Conservation (phyloP, 306 rosid genomes). For the Trifolium subterraneum region DNA sequence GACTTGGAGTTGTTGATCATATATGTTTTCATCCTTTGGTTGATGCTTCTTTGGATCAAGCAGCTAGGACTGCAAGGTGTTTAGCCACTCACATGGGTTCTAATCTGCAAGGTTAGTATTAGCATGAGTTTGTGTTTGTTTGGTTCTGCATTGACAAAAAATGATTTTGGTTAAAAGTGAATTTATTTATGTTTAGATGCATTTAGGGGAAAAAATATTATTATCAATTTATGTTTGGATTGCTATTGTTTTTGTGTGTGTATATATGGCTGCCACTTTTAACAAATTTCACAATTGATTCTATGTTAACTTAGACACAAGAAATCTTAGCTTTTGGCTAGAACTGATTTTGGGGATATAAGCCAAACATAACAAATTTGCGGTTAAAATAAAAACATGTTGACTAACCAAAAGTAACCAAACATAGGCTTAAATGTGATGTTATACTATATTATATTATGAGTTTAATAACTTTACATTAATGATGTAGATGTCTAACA, state of each 20-base stretch:
- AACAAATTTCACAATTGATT: not conserved
- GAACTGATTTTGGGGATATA: not conserved
- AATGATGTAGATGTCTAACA: not conserved
- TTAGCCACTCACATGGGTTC: constrained; percentile 66
- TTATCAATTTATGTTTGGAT: not conserved
- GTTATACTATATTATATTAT: not conserved
- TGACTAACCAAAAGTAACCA: not conserved
- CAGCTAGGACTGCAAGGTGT: constrained; percentile 64
- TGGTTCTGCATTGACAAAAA: not conserved
- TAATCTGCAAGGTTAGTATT: constrained; percentile 74
- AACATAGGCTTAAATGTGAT: not conserved
- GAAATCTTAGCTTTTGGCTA: not conserved
- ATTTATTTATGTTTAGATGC: not conserved
- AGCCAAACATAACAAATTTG: not conserved
- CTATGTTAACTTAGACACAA: not conserved
- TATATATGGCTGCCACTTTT: not conserved
- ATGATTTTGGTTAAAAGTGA: no score
- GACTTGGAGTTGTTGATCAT: constrained; percentile 90
- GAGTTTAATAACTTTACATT: not conserved
- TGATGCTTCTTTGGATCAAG: constrained; percentile 66
- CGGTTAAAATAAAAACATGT: not conserved
- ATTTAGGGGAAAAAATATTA: not conserved
- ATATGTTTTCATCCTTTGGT: constrained; percentile 85
- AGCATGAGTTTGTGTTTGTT: not conserved
- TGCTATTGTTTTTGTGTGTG: not conserved